A percentile compares a stretch with the other conserved stretches of the same genome.
phyloP scores from a whole-genome alignment of 208 protist genomes.

The Lotmaria passim region DNA sequence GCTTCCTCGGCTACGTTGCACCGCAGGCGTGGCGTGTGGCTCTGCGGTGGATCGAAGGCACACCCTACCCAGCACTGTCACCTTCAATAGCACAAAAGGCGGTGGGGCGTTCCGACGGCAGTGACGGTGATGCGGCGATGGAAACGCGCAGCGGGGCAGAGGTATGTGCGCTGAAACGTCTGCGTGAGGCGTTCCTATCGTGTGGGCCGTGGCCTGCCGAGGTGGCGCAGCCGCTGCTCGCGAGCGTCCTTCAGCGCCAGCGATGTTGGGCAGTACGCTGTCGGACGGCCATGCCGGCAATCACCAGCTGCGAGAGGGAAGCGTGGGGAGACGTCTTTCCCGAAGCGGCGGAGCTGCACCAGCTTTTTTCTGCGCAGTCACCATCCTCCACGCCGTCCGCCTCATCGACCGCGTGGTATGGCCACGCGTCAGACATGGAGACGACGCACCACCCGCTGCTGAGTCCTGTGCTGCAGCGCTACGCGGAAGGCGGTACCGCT shows the following conservation, averaged over 20 bases:
- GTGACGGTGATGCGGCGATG: too few relatives aligned
- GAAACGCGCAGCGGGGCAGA: not conserved
- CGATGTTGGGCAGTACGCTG: too few relatives aligned
- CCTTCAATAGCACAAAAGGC: not conserved
- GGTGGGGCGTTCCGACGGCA: too few relatives aligned
- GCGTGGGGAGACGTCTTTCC: conserved; percentile 4
- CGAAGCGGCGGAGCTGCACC: conserved; percentile 6
- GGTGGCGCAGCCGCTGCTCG: conserved; percentile 18
- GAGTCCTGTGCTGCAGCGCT: not conserved
- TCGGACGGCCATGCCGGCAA: too few relatives aligned
- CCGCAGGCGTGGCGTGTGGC: conserved; percentile 23
- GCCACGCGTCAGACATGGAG: too few relatives aligned
- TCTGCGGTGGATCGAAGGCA: conserved; percentile 10
- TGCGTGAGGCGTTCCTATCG: conserved; percentile 20
- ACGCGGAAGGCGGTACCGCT: not conserved
- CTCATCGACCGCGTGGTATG: not conserved
- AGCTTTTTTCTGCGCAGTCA: not conserved
- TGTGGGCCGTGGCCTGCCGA: conserved; percentile 28
- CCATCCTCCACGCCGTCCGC: too few relatives aligned
- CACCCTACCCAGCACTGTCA: conserved; percentile 13
- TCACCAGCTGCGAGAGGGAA: not conserved
- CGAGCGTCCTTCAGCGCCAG: conserved; percentile 15
- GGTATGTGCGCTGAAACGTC: conserved; percentile 14
- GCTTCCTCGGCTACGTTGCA: conserved; percentile 21
- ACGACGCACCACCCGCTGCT: conserved; percentile 2